Conservation (phyloP, 75 land plant genomes). For the Gnetum montanum region DNA sequence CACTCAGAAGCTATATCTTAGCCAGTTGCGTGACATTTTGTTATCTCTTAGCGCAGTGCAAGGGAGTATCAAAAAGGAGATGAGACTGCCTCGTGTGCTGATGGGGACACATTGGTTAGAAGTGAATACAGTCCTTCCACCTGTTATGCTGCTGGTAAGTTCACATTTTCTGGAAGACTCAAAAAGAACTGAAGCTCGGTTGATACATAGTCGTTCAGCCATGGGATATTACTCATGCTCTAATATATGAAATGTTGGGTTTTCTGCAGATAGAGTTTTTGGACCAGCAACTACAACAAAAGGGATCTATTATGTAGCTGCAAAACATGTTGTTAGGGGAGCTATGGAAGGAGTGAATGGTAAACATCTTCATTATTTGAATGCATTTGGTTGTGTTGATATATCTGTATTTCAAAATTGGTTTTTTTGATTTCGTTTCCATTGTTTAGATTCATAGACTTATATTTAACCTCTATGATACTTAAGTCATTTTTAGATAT, state of each 20-base stretch:
- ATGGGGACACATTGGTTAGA: conserved; percentile 89
- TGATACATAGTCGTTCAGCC: background rate
- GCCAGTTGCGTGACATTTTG: too few relatives aligned
- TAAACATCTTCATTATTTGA: too few relatives aligned
- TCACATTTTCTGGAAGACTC: too few relatives aligned
- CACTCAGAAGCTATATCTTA: too few relatives aligned
- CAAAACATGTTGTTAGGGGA: conserved; percentile 77
- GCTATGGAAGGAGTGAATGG: conserved; percentile 96
- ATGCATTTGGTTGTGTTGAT: too few relatives aligned
- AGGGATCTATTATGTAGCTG: conserved; percentile 89
- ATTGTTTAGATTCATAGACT: too few relatives aligned
- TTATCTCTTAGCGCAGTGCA: too few relatives aligned
- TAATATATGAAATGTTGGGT: background rate
- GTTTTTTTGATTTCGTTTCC: background rate
- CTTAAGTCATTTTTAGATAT: too few relatives aligned
- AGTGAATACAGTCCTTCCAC: conserved; percentile 80
- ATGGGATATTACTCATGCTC: too few relatives aligned
- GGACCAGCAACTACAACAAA: conserved; percentile 90
- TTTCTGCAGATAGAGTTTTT: conserved; percentile 87
- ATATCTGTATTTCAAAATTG: too few relatives aligned
- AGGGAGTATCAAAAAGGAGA: conserved; percentile 85
- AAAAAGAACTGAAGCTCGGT: background rate
- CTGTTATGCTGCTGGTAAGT: conserved; percentile 78
- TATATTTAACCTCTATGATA: too few relatives aligned
- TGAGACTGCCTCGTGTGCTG: conserved; percentile 96